Conservation (phyloP, 2,329 filamentous ascomycete species). For the Colletotrichum cuscutae region DNA sequence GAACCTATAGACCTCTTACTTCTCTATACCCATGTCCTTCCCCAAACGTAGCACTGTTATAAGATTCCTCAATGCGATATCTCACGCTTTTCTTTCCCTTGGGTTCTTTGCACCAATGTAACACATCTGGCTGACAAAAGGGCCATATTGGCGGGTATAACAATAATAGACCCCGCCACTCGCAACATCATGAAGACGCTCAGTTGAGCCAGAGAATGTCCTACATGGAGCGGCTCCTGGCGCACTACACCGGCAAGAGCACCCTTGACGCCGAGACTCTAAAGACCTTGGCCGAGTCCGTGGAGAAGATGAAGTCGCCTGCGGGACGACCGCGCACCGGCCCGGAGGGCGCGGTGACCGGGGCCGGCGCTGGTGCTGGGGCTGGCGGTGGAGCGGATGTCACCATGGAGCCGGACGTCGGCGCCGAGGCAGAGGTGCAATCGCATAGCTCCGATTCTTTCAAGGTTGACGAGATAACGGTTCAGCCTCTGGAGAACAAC, state of each 20-base stretch:
- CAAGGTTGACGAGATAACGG: slow-evolving; percentile 43
- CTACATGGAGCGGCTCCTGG: slow-evolving; percentile 58
- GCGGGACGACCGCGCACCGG: slow-evolving; percentile 33
- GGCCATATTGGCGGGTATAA: background rate
- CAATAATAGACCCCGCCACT: slow-evolving; percentile 9
- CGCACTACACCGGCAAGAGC: slow-evolving; percentile 57
- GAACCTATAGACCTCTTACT: background rate
- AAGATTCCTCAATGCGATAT: background rate
- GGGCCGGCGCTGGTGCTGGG: background rate
- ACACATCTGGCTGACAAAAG: slow-evolving; percentile 23
- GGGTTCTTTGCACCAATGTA: slow-evolving; percentile 22
- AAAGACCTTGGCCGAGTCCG: slow-evolving; percentile 52
- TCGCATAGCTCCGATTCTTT: slow-evolving; percentile 28
- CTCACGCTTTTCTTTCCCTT: background rate
- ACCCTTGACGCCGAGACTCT: slow-evolving; percentile 53
- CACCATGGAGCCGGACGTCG: slow-evolving; percentile 11
- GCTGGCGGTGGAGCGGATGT: background rate
- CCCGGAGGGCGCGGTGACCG: background rate
- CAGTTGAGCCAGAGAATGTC: slow-evolving; percentile 37
- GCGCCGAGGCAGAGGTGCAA: slow-evolving; percentile 21
- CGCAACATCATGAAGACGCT: slow-evolving; percentile 31
- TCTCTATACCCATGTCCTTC: background rate
- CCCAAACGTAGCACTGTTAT: background rate
- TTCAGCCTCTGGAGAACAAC: slow-evolving; percentile 53
- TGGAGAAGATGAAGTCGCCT: slow-evolving; percentile 43